Conservation (phyloP, 2,329 filamentous ascomycete genomes). For the Sphaceloma murrayae region DNA sequence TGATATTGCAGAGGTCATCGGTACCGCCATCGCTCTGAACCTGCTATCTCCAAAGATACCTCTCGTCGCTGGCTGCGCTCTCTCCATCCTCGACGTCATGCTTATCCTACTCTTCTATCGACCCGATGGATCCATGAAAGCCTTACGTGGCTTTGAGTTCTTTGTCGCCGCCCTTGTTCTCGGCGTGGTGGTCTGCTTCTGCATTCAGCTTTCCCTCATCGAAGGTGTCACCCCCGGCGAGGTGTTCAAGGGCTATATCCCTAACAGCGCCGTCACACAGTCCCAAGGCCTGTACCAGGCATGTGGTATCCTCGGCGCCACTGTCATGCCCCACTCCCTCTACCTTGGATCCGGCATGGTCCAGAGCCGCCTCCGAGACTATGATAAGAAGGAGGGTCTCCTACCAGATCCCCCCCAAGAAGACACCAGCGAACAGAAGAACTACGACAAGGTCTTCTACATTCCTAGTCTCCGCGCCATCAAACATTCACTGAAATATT, state of each 20-base stretch:
- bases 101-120: slow-evolving; percentile 58
- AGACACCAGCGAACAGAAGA: slow-evolving; percentile 23
- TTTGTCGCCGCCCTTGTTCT: slow-evolving; percentile 55
- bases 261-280: slow-evolving; percentile 50
- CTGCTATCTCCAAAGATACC: slow-evolving; percentile 51
- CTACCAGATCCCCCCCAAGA: slow-evolving; percentile 13
- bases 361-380: slow-evolving; percentile 55
- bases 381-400: slow-evolving; percentile 43
- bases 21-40: slow-evolving; percentile 60
- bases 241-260: slow-evolving; percentile 57
- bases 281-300: slow-evolving; percentile 56
- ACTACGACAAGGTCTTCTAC: slow-evolving; percentile 28
- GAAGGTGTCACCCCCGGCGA: slow-evolving; percentile 45
- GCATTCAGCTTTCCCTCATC: slow-evolving; percentile 58
- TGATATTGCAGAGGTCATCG: slow-evolving; percentile 56
- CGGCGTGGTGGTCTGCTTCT: slow-evolving; percentile 62
- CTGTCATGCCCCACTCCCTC: slow-evolving; percentile 61
- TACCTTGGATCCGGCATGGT: slow-evolving; percentile 62
- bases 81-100: slow-evolving; percentile 60
- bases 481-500: slow-evolving; percentile 32
- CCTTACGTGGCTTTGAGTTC: slow-evolving; percentile 53
- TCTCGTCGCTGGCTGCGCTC: slow-evolving; percentile 57
- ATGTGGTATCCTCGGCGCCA: slow-evolving; percentile 68
- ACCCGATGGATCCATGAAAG: slow-evolving; percentile 47
- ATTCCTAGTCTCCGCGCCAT: slow-evolving; percentile 33